Base-by-base conservation (phyloP, 163 green algal species). In the Coccomyxa subellipsoidea region DNA sequence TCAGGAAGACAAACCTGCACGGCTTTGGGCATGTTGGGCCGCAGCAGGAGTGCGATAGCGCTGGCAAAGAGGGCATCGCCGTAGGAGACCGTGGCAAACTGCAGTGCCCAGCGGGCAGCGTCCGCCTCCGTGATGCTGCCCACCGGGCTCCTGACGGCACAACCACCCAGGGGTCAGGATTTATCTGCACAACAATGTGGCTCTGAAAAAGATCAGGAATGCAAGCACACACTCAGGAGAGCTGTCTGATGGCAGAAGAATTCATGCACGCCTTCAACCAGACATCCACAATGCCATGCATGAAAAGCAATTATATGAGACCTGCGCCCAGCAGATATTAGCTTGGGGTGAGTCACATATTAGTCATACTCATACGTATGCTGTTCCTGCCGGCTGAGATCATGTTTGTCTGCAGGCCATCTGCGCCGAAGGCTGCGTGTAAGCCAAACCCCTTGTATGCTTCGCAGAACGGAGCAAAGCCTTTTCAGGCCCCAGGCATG, bases 1-100 rank as follows among this genome's bases (percentile, higher is more conserved):
- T 59, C 4, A 27, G 32, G 4, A 12, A 15, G 29, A 18, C 27
- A 35, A 36, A 80, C 75, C 37, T 80, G 75, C 37, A 80, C 27
- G 3, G 5, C 12, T 7, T 4, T 7, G 0, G 75, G 75, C 38
- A 66, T 39, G 25, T 35, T 32, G 21, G 75, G 75, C 12, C 2
- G 37, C 75, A 80, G 75, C 37, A 80, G 38, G 25, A 39, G 21
- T 21, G 75, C 75, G 32, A 80, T 12, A 27, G 32, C 35, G 38
- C 32, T 37, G 75, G 37, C 75, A 36, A 80, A 69, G 7, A 80
- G 38, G 37, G 75, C 25, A 39, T 80, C 75, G 37, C 75, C 75
- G 34, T 59, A 80, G 38, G 32, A 54, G 75, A 35, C n/a, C 21
- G 75, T 36, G 35, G 37, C 75, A 37, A 69, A 80, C 18, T 59